phyloP scores from a whole-genome alignment of 495 filamentous ascomycete genomes.

The Thozetella sp. region DNA sequence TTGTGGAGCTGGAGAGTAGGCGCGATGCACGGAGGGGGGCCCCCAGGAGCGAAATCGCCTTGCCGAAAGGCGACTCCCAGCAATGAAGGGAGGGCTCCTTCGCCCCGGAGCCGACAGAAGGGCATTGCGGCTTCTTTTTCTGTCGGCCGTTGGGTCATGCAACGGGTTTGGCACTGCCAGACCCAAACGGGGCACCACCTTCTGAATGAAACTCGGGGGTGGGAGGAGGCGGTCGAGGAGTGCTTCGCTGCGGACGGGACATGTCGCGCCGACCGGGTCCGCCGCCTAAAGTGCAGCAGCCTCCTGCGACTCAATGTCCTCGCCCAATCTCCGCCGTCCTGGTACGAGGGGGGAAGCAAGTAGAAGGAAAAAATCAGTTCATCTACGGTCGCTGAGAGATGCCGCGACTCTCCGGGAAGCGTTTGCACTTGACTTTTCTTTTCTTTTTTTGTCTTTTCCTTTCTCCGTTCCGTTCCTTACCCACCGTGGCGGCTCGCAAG shows the following conservation, averaged over 20 bases:
- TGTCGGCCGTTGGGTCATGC: background rate
- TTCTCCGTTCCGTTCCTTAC: too few relatives aligned
- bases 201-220: background rate
- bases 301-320: background rate
- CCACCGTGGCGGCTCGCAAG: background rate
- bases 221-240: background rate
- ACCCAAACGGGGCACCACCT: background rate
- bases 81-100: background rate
- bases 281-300: constrained; percentile 2
- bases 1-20: constrained; percentile 10
- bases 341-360: background rate
- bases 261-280: constrained; percentile 1
- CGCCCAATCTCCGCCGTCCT: background rate
- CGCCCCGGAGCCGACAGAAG: background rate
- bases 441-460: background rate
- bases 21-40: background rate
- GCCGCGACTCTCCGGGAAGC: background rate
- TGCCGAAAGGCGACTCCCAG: background rate
- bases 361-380: background rate
- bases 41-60: background rate
- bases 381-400: background rate
- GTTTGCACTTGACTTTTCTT: background rate
- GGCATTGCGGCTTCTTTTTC: background rate
- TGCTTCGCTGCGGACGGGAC: background rate
- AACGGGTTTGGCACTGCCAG: background rate